phyloP scores from a whole-genome alignment of 2,329 filamentous ascomycete genomes.

The Cordyceps fumosorosea region DNA sequence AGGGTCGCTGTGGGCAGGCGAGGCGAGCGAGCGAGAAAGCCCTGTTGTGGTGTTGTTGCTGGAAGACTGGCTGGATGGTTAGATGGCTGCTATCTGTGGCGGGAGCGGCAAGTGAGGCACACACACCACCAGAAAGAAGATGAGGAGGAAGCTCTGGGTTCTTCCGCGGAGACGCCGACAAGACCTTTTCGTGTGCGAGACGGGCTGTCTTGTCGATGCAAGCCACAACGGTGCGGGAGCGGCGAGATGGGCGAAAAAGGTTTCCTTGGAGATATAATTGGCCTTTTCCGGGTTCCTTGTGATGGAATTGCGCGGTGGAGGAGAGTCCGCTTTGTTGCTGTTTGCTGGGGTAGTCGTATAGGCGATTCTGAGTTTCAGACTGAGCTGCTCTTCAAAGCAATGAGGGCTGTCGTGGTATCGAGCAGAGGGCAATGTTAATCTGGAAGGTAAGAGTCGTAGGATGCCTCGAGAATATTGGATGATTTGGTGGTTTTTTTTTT shows the following conservation, averaged over 20 bases:
- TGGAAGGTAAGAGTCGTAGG: not conserved
- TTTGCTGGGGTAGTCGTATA: not conserved
- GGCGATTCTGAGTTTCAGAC: not conserved
- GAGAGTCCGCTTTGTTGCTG: not conserved
- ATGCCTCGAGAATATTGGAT: not conserved
- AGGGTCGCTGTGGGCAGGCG: slow-evolving; percentile 2
- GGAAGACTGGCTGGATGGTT: not conserved
- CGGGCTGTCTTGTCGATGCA: slow-evolving; percentile 1
- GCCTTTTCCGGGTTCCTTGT: not conserved
- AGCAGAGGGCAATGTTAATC: not conserved
- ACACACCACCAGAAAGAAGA: not conserved
- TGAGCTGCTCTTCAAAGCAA: not conserved
- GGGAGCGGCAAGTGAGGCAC: not conserved
- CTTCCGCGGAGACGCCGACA: slow-evolving; percentile 8
- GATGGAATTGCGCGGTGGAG: not conserved
- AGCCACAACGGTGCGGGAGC: slow-evolving; percentile 1
- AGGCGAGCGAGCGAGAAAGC: not conserved
- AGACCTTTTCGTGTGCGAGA: not conserved
- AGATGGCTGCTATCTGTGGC: not conserved
- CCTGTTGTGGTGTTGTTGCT: not conserved
- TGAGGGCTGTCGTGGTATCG: not conserved
- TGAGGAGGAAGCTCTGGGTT: not conserved
- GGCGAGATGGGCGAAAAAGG: not conserved
- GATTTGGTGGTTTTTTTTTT: not conserved
- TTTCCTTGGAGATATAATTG: not conserved